Conservation (phyloP, 2,329 filamentous ascomycete genomes). For the Cadophora malorum region DNA sequence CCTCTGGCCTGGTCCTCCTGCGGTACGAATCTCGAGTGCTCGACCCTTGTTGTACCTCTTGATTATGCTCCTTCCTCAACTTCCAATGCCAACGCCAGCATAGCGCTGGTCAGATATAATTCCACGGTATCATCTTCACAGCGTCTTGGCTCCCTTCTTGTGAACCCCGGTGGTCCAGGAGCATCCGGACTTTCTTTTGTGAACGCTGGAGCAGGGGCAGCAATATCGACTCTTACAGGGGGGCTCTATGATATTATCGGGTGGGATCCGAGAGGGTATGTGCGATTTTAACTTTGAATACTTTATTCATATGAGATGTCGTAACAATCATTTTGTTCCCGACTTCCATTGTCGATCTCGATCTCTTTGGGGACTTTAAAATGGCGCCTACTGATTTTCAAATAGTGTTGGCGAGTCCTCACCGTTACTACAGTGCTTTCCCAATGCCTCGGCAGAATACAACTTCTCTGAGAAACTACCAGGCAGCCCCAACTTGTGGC, state of each 20-base stretch:
- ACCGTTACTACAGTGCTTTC: slow-evolving; percentile 30
- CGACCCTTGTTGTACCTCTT: slow-evolving; percentile 26
- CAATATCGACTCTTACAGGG: slow-evolving; percentile 28
- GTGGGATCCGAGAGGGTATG: slow-evolving; percentile 31
- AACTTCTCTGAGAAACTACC: slow-evolving; percentile 26
- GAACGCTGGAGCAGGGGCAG: slow-evolving; percentile 18
- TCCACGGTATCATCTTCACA: slow-evolving; percentile 6
- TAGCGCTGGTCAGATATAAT: slow-evolving; percentile 18
- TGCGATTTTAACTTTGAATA: neutral
- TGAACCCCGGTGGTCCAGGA: slow-evolving; percentile 28
- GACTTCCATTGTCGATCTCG: neutral
- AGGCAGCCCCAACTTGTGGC: slow-evolving; percentile 29
- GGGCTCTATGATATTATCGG: slow-evolving; percentile 34
- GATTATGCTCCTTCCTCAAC: slow-evolving; percentile 20
- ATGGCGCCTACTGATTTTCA: neutral
- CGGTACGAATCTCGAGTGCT: slow-evolving; percentile 21
- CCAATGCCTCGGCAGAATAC: slow-evolving; percentile 26
- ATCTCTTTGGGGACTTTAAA: neutral
- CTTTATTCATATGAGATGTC: neutral
- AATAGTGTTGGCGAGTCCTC: slow-evolving; percentile 22
- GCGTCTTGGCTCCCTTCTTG: slow-evolving; percentile 24
- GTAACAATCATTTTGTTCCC: neutral
- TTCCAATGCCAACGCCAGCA: slow-evolving; percentile 13
- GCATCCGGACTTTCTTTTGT: slow-evolving; percentile 25
- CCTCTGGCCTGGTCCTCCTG: slow-evolving; percentile 24